phyloP scores from a whole-genome alignment of 2,329 filamentous ascomycete genomes.

The Aphanoascus verrucosus region DNA sequence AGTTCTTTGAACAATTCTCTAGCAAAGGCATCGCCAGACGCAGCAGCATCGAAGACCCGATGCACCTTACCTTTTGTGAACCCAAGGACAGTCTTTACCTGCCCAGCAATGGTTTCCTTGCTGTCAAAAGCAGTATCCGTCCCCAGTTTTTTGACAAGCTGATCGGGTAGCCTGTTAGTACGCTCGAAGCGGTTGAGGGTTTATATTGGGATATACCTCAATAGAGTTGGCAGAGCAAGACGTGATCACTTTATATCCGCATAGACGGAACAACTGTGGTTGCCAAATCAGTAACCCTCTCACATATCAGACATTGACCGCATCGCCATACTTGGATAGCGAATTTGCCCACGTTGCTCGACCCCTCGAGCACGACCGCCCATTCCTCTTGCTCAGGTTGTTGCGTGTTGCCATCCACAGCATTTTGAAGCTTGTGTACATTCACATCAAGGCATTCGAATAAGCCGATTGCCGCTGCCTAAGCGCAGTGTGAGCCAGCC shows the following conservation, averaged over 20 bases:
- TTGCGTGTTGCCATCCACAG: slow-evolving; percentile 15
- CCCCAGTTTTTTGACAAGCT: slow-evolving; percentile 23
- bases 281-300: neutral
- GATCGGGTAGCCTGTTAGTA: neutral
- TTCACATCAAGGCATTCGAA: slow-evolving; percentile 19
- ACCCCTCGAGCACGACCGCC: slow-evolving; percentile 27
- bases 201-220: slow-evolving; percentile 15
- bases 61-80: slow-evolving; percentile 22
- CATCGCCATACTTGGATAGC: slow-evolving; percentile 18
- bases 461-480: slow-evolving; percentile 21
- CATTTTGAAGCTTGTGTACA: slow-evolving; percentile 17
- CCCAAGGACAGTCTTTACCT: slow-evolving; percentile 21
- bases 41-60: slow-evolving; percentile 25
- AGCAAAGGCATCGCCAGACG: slow-evolving; percentile 22
- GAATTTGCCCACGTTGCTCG: slow-evolving; percentile 25
- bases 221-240: slow-evolving; percentile 25
- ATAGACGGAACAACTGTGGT: slow-evolving; percentile 20
- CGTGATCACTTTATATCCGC: slow-evolving; percentile 25
- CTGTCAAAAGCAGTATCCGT: slow-evolving; percentile 25
- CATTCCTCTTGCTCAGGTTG: slow-evolving; percentile 19
- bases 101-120: slow-evolving; percentile 21
- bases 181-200: neutral
- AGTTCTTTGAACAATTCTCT: slow-evolving; percentile 19
- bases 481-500: slow-evolving; percentile 1
- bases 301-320: neutral